phyloP scores from a whole-genome alignment of 225 moss, liverwort and hornwort genomes.

The Polytrichum commune region DNA sequence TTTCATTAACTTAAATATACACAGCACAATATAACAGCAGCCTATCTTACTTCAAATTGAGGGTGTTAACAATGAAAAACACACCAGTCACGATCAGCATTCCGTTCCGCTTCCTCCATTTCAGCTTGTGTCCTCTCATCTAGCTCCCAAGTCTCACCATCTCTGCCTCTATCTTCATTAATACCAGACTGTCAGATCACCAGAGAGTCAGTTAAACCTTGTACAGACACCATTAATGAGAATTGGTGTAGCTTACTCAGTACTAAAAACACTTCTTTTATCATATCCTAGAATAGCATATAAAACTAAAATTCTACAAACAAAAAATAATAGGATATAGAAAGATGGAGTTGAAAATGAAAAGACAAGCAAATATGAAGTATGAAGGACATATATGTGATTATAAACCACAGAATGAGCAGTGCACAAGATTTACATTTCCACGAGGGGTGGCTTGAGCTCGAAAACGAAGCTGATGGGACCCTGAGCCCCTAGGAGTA shows the following conservation, averaged over 20 bases:
- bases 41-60: too few relatives aligned
- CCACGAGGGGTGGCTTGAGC: slow-evolving; percentile 54
- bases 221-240: too few relatives aligned
- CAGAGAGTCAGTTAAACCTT: too few relatives aligned
- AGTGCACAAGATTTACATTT: slow-evolving; percentile 46
- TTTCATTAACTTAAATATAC: too few relatives aligned
- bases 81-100: slow-evolving; percentile 77
- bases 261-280: neutral
- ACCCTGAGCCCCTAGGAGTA: slow-evolving; percentile 44
- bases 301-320: too few relatives aligned
- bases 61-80: slow-evolving; percentile 4
- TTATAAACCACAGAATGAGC: neutral
- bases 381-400: neutral
- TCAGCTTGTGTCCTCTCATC: slow-evolving; percentile 76
- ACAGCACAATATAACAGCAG: too few relatives aligned
- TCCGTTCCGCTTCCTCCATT: slow-evolving; percentile 91
- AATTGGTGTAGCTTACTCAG: too few relatives aligned
- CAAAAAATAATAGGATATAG: neutral
- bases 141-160: slow-evolving; percentile 59
- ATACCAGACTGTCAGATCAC: slow-evolving; percentile 16
- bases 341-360: neutral
- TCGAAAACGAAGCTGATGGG: slow-evolving; percentile 76
- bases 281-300: neutral
- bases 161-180: slow-evolving; percentile 33
- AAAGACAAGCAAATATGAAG: slow-evolving; percentile 2